Conservation (phyloP, 208 protist species). For the Trypanosoma rangeli region DNA sequence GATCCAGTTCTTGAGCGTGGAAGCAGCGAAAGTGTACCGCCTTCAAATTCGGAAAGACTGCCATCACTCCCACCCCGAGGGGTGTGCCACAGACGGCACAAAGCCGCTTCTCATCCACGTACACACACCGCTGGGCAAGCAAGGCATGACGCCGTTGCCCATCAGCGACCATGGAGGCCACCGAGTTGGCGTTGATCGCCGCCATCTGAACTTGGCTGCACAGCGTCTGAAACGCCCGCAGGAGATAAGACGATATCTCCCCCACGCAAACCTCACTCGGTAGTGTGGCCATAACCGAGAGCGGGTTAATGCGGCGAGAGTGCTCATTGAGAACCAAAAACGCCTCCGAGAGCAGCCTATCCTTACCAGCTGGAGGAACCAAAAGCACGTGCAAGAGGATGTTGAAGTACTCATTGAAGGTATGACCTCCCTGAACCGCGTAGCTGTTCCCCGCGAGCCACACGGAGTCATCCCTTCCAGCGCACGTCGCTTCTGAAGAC, state of each 20-base stretch:
- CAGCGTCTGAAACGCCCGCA: constrained; percentile 39
- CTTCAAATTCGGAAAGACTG: constrained; percentile 66
- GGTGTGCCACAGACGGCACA: constrained; percentile 46
- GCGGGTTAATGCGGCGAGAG: constrained; percentile 34
- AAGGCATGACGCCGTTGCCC: constrained; percentile 20
- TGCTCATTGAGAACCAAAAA: constrained; percentile 40
- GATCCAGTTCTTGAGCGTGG: constrained; percentile 36
- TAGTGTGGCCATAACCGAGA: constrained; percentile 33
- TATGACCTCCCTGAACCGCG: not conserved
- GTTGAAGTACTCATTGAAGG: constrained; percentile 47
- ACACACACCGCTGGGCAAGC: constrained; percentile 47
- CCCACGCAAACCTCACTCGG: constrained; percentile 39
- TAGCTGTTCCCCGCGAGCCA: not conserved
- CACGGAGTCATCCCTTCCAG: not conserved
- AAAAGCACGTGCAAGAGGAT: constrained; percentile 52
- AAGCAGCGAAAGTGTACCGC: constrained; percentile 53
- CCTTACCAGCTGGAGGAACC: constrained; percentile 31
- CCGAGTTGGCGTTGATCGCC: constrained; percentile 14
- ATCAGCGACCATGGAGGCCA: constrained; percentile 28
- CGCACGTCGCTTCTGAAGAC: not conserved
- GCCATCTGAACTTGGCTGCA: constrained; percentile 32
- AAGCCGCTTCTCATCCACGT: constrained; percentile 32
- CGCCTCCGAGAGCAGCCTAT: constrained; percentile 31
- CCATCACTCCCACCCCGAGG: constrained; percentile 33
- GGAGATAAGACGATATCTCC: constrained; percentile 40